Conservation (phyloP, 2,329 filamentous ascomycete species). For the Claviceps cyperi region DNA sequence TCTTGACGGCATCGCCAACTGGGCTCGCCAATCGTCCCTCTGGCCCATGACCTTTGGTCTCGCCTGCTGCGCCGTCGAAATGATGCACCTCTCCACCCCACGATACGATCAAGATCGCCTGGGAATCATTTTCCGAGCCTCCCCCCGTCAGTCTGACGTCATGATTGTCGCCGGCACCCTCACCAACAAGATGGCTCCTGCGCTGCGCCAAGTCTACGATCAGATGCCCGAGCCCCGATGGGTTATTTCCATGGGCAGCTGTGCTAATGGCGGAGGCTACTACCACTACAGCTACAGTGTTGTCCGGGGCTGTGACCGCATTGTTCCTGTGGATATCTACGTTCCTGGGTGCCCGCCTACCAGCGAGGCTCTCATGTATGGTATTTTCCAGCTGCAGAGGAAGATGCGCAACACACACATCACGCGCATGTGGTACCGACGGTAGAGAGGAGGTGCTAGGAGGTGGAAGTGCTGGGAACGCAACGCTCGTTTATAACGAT, state of each 20-base stretch:
- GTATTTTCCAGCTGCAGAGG: slow-evolving; percentile 62
- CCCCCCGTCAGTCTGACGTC: slow-evolving; percentile 74
- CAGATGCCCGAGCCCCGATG: slow-evolving; percentile 89
- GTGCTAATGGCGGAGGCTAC: slow-evolving; percentile 73
- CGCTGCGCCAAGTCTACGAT: slow-evolving; percentile 80
- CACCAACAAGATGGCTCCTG: slow-evolving; percentile 93
- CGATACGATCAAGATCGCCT: slow-evolving; percentile 81
- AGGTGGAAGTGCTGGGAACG: background rate
- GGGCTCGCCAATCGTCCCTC: slow-evolving; percentile 69
- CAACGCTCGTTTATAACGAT: background rate
- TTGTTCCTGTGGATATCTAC: slow-evolving; percentile 69
- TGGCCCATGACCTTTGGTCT: slow-evolving; percentile 86
- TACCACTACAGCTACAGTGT: slow-evolving; percentile 79
- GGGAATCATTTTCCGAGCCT: slow-evolving; percentile 82
- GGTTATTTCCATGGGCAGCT: slow-evolving; percentile 74
- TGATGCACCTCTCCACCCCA: slow-evolving; percentile 83
- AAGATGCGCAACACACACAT: slow-evolving; percentile 53
- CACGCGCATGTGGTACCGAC: slow-evolving; percentile 43
- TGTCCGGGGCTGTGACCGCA: slow-evolving; percentile 58
- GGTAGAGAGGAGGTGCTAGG: slow-evolving; percentile 21
- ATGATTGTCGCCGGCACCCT: slow-evolving; percentile 91
- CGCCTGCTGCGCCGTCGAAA: slow-evolving; percentile 79
- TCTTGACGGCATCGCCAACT: slow-evolving; percentile 67
- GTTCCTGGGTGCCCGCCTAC: slow-evolving; percentile 59
- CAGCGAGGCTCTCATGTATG: slow-evolving; percentile 48